Conservation (phyloP, 116 monocot genomes). For the Iris pallida region DNA sequence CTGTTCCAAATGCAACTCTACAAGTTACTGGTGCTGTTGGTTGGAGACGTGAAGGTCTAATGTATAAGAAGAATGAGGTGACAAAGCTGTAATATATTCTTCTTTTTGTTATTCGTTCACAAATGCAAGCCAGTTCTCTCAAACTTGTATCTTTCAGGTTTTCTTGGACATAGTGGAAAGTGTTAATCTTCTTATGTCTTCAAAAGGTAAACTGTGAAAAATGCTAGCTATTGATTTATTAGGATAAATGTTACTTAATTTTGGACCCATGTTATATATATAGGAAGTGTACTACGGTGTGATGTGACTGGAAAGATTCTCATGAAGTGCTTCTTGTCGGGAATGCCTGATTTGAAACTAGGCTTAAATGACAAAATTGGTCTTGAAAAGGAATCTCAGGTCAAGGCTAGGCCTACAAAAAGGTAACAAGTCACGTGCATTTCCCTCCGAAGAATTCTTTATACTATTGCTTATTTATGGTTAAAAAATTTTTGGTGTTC, state of each 20-base stretch:
- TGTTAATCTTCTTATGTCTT: conserved; percentile 98
- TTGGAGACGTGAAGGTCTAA: conserved; percentile 94
- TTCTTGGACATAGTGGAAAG: conserved; percentile 98
- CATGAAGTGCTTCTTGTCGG: conserved; percentile 98
- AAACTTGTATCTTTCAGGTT: conserved; percentile 47
- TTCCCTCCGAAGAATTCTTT: no score
- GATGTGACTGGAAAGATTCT: conserved; percentile 96
- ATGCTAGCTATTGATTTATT: neutral
- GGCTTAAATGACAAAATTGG: conserved; percentile 97
- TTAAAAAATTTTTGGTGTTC: no score
- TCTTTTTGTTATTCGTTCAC: neutral
- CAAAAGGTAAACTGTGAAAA: conserved; percentile 51
- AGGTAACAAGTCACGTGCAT: conserved; percentile 34
- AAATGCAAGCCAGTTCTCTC: neutral
- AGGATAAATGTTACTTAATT: neutral
- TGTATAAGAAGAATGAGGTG: conserved; percentile 96
- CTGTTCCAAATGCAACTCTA: conserved; percentile 90
- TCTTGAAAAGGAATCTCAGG: conserved; percentile 89
- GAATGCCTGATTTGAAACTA: conserved; percentile 93
- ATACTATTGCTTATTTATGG: no score
- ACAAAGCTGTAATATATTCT: neutral
- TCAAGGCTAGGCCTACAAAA: conserved; percentile 76
- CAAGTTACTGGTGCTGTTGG: conserved; percentile 99
- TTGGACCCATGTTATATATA: neutral
- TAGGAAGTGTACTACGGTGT: conserved; percentile 86